Percentiles rank a stretch among this genome's conserved stretches.
Conservation (phyloP, 1,284 basidiomycete species). For the Ustilago xerochloae region DNA sequence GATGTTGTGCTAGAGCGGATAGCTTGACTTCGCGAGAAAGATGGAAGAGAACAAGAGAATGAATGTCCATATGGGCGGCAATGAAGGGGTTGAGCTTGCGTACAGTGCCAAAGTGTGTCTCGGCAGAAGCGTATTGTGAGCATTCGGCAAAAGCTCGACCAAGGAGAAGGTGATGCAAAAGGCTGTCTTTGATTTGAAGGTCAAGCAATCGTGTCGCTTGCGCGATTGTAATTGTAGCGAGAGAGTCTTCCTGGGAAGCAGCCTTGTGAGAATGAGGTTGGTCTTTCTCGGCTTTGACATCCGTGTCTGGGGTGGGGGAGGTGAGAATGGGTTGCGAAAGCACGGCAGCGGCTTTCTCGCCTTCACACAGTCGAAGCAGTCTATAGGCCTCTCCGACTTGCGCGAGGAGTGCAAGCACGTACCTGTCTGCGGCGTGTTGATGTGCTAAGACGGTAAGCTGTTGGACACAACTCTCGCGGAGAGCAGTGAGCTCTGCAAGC, state of each 20-base stretch:
- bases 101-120: conserved; percentile 50
- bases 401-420: conserved; percentile 38
- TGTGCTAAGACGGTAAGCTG: conserved; percentile 22
- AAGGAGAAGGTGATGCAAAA: conserved; percentile 51
- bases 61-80: conserved; percentile 63
- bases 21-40: conserved; percentile 65
- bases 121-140: conserved; percentile 58
- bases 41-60: conserved; percentile 65
- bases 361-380: conserved; percentile 50
- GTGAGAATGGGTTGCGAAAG: conserved; percentile 16
- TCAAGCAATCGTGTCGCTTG: conserved; percentile 17
- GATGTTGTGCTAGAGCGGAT: conserved; percentile 59
- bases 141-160: conserved; percentile 59
- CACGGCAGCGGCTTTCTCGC: conserved; percentile 38
- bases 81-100: conserved; percentile 51
- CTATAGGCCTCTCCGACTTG: conserved; percentile 60
- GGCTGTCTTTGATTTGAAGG: conserved; percentile 32
- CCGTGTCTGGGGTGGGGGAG: background rate
- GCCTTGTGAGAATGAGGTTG: background rate
- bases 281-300: background rate
- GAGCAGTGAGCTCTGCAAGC: conserved; percentile 16
- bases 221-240: background rate
- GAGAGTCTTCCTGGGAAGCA: conserved; percentile 2
- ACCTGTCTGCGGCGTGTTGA: conserved; percentile 41
- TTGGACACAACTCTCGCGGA: conserved; percentile 26